These are phyloP conservation scores for Kluyveromyces wickerhamii DNA, from an alignment of 805 yeast species.

Conservation along the genomic window DNA sequence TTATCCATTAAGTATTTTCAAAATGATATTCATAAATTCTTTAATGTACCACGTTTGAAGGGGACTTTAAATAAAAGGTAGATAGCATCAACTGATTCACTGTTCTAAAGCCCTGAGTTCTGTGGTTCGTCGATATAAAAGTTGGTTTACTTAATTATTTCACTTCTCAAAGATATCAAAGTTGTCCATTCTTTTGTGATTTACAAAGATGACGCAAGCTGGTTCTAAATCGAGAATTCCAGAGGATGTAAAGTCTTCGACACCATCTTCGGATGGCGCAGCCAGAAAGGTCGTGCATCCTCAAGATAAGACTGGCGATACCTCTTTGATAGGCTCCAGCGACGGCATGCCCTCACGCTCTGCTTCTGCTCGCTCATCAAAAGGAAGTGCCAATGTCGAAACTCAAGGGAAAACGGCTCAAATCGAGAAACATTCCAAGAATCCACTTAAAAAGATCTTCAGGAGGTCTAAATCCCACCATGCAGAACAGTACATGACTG, in stretches of 20 bases:
- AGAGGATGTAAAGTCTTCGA: constrained; percentile 3
- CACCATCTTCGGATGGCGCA: constrained; percentile 4
- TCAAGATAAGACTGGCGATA: not conserved
- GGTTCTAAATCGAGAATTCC: constrained; percentile 6
- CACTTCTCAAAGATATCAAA: no score
- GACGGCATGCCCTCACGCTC: not conserved
- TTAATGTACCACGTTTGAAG: no score
- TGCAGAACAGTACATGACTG: not conserved
- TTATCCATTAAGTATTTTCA: no score
- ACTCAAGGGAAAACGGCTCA: not conserved
- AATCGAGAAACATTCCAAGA: not conserved
- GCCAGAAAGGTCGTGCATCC: not conserved
- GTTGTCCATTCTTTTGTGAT: no score
- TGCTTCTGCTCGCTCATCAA: not conserved
- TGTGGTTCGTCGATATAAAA: no score
- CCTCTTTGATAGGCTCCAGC: not conserved
- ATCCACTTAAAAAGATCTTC: constrained; percentile 9
- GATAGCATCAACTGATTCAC: no score
- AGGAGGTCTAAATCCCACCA: constrained; percentile 12
- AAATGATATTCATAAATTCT: no score
- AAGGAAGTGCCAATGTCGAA: not conserved
- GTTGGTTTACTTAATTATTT: no score
- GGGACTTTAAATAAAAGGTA: no score
- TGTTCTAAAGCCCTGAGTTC: no score
- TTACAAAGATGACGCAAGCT: constrained; percentile 5